A percentile compares a stretch with the other conserved stretches of the same genome.
Conservation (phyloP, 306 rosid species). For the Sophora flavescens region DNA sequence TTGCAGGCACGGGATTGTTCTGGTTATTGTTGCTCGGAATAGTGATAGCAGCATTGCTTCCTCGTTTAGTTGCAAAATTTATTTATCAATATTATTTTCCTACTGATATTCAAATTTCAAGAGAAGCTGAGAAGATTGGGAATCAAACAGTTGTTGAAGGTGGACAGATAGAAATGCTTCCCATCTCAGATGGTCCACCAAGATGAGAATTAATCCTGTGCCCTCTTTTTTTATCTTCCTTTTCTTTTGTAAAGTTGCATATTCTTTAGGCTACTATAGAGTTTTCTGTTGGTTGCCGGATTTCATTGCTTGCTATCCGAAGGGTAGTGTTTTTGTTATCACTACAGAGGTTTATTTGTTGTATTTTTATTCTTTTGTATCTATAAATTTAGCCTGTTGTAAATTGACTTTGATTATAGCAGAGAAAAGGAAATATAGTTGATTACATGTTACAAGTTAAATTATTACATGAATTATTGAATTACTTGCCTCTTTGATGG, state of each 20-base stretch:
- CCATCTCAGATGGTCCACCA: slow-evolving; percentile 50
- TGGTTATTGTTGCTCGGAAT: slow-evolving; percentile 81
- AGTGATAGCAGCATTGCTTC: slow-evolving; percentile 64
- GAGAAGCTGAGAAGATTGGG: slow-evolving; percentile 73
- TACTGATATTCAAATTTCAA: slow-evolving; percentile 79
- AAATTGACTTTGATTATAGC: slow-evolving; percentile 37
- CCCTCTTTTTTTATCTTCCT: slow-evolving; percentile 4
- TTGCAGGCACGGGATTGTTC: slow-evolving; percentile 53
- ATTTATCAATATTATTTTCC: slow-evolving; percentile 68
- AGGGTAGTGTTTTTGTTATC: slow-evolving; percentile 64
- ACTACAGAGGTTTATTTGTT: slow-evolving; percentile 43
- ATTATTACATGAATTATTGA: not conserved
- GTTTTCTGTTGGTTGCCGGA: slow-evolving; percentile 55
- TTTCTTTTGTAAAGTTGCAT: slow-evolving; percentile 56
- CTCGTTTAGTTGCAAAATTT: slow-evolving; percentile 70
- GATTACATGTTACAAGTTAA: not conserved
- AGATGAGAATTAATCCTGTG: slow-evolving; percentile 53
- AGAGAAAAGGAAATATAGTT: slow-evolving; percentile 30
- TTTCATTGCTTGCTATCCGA: slow-evolving; percentile 64
- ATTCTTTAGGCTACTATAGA: slow-evolving; percentile 78
- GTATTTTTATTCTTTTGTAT: slow-evolving; percentile 46
- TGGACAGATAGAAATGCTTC: slow-evolving; percentile 82
- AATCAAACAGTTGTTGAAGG: slow-evolving; percentile 53
- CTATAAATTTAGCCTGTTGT: slow-evolving; percentile 45
- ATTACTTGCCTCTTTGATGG: slow-evolving; percentile 9